Conservation (phyloP, 169 alveolate species). For the Plasmodium malariae region DNA sequence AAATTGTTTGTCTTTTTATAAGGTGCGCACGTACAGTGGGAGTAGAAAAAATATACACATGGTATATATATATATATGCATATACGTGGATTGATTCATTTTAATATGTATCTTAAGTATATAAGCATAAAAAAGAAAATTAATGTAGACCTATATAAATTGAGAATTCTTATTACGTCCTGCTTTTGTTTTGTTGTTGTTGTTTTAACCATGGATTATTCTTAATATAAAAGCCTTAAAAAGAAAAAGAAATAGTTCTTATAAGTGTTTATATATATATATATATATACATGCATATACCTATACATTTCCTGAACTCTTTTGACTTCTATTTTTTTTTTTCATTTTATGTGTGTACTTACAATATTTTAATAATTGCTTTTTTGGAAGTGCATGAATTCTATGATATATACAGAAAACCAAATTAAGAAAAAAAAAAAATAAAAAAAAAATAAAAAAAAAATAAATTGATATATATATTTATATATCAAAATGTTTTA, state of each 20-base stretch:
- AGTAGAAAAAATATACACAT: not conserved
- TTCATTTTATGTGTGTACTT: slow-evolving; percentile 26
- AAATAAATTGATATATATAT: not conserved
- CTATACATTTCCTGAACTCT: not conserved
- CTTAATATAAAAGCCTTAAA: not conserved
- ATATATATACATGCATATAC: not conserved
- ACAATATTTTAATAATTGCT: slow-evolving; percentile 4
- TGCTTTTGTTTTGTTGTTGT: not conserved
- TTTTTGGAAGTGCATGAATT: slow-evolving; percentile 12
- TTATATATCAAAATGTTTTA: not conserved
- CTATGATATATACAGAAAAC: slow-evolving; percentile 7
- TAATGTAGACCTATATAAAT: not conserved
- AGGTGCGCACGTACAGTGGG: slow-evolving; percentile 18
- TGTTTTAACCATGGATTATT: not conserved
- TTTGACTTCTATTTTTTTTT: slow-evolving; percentile 10
- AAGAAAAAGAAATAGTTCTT: not conserved
- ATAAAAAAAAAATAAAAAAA: not conserved
- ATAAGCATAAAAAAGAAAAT: not conserved
- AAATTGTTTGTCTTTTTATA: slow-evolving; percentile 22
- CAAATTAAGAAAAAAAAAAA: slow-evolving; percentile 11
- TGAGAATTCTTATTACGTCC: not conserved
- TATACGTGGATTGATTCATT: not conserved
- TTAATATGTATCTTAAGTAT: not conserved
- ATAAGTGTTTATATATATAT: not conserved
- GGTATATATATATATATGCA: not conserved